Conservation (phyloP, 306 rosid species). For the Canavalia gladiata region DNA sequence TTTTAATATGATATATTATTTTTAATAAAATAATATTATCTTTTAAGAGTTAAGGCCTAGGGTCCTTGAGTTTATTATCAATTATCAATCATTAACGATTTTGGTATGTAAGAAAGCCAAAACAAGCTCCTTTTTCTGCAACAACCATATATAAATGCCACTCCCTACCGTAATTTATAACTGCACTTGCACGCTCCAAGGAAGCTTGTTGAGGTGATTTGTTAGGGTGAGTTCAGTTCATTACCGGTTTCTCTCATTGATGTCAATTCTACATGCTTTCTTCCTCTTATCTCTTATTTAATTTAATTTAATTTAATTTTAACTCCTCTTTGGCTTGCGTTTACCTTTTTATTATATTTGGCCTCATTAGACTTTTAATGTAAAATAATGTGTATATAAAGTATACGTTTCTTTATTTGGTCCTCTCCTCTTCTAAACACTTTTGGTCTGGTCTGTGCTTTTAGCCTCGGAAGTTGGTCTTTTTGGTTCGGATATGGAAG, state of each 20-base stretch:
- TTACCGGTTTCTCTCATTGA: neutral
- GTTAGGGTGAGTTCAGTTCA: slow-evolving; percentile 1
- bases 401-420: neutral
- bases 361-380: slow-evolving; percentile 10
- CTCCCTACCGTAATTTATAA: neutral
- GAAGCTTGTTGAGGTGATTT: slow-evolving; percentile 4
- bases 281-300: neutral
- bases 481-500: slow-evolving; percentile 64
- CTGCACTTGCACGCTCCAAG: slow-evolving; percentile 5
- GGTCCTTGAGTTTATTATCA: neutral
- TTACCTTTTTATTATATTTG: neutral
- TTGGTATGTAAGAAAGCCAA: neutral
- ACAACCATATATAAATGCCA: slow-evolving; percentile 5
- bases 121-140: neutral
- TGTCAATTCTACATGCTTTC: slow-evolving; percentile 5
- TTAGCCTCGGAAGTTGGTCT: neutral
- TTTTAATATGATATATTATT: neutral
- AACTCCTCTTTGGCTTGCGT: neutral
- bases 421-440: neutral
- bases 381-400: neutral
- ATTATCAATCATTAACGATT: neutral
- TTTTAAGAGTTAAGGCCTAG: neutral
- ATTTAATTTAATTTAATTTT: slow-evolving; percentile 2
- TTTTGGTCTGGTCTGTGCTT: slow-evolving; percentile 30
- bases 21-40: no score